A percentile compares a stretch with the other conserved stretches of the same genome.
Conservation (phyloP, 2,329 filamentous ascomycete species). For the Epichloe aotearoae region DNA sequence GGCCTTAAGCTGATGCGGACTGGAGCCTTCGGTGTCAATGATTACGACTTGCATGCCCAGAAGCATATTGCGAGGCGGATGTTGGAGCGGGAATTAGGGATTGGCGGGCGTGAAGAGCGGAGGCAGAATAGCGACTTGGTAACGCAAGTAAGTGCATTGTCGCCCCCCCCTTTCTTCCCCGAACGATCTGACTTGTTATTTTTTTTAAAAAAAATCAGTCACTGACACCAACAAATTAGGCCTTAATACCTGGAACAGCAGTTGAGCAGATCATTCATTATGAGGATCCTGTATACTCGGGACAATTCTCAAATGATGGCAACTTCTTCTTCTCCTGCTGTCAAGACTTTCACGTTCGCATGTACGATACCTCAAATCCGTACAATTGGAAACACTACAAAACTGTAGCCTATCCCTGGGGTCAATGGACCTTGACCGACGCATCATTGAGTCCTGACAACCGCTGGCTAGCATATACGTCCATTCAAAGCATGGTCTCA, state of each 20-base stretch:
- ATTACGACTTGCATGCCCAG: slow-evolving; percentile 36
- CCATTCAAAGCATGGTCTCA: slow-evolving; percentile 72
- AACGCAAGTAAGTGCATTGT: slow-evolving; percentile 39
- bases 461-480: slow-evolving; percentile 80
- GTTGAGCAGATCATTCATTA: slow-evolving; percentile 85
- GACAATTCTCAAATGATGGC: slow-evolving; percentile 91
- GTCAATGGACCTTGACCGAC: slow-evolving; percentile 93
- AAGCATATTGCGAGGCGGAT: slow-evolving; percentile 56
- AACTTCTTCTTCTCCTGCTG: slow-evolving; percentile 93
- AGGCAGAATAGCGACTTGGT: slow-evolving; percentile 52
- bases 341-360: slow-evolving; percentile 85
- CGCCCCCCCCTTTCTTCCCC: no score
- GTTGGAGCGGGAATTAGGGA: slow-evolving; percentile 68
- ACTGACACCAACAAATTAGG: slow-evolving; percentile 27
- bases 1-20: slow-evolving; percentile 70
- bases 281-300: slow-evolving; percentile 76
- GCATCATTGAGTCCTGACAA: slow-evolving; percentile 86
- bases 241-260: slow-evolving; percentile 61
- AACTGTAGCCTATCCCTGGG: slow-evolving; percentile 70
- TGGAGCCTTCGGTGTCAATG: slow-evolving; percentile 64
- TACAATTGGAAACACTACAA: slow-evolving; percentile 96
- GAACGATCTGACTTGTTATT: neutral
- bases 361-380: slow-evolving; percentile 96
- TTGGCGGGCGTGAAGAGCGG: slow-evolving; percentile 46
- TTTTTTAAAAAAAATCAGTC: neutral